phyloP scores from a whole-genome alignment of 2,329 filamentous ascomycete species.

The Aspergillus sojae region DNA sequence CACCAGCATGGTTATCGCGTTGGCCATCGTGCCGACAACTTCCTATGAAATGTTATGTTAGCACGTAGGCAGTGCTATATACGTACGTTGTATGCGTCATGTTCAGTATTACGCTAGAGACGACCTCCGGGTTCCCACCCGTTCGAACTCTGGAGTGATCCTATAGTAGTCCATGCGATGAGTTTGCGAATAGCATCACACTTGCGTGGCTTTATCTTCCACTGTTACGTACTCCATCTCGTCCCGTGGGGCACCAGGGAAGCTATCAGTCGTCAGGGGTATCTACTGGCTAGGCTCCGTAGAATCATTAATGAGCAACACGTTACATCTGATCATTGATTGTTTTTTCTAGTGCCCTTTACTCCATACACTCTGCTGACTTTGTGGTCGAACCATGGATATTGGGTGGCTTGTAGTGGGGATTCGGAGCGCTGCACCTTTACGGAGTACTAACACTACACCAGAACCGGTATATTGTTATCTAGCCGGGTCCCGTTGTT shows the following conservation, averaged over 20 bases:
- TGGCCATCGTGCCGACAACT: not conserved
- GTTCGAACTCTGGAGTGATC: not conserved
- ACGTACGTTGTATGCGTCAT: not conserved
- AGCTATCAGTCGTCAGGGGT: constrained; percentile 1
- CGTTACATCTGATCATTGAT: not conserved
- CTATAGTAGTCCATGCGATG: not conserved
- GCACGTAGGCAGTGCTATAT: not conserved
- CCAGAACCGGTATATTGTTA: not conserved
- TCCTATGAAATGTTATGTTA: not conserved
- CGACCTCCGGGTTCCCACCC: not conserved
- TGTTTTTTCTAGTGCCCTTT: not conserved
- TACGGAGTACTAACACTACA: constrained; percentile 1
- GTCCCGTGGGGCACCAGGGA: not conserved
- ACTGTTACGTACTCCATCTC: not conserved
- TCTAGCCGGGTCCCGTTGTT: not conserved
- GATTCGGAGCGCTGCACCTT: not conserved
- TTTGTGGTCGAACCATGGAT: not conserved
- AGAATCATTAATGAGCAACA: not conserved
- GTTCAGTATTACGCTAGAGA: not conserved
- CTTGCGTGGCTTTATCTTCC: not conserved
- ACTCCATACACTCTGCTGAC: not conserved
- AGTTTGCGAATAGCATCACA: not conserved
- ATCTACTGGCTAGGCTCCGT: not conserved
- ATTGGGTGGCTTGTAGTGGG: constrained; percentile 7
- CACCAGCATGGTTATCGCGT: not conserved